Conservation (phyloP, 345 rosid species). For the Cochlearia excelsa region DNA sequence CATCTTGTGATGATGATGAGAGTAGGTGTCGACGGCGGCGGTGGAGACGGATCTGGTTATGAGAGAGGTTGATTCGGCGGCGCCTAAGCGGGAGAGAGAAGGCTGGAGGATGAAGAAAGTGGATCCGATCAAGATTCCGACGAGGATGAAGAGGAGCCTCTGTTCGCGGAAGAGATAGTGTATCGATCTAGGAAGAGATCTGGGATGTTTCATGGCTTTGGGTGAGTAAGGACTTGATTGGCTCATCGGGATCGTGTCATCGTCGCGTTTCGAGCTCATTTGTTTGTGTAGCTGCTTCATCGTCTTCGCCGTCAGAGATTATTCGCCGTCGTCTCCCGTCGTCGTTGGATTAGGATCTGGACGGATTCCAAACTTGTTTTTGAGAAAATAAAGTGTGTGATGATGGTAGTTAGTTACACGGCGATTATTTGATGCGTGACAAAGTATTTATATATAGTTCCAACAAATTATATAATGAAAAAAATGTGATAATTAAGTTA, state of each 20-base stretch:
- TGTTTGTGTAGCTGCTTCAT: constrained; percentile 95
- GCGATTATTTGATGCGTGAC: too few species aligned
- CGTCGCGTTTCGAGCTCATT: constrained; percentile 61
- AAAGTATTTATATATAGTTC: too few species aligned
- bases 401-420: too few species aligned
- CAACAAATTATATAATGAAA: too few species aligned
- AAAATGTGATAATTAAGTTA: too few species aligned
- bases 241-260: constrained; percentile 49
- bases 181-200: constrained; percentile 84
- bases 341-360: constrained; percentile 25
- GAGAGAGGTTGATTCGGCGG: constrained; percentile 45
- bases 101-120: constrained; percentile 93
- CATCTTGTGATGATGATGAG: not conserved
- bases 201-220: constrained; percentile 57
- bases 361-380: constrained; percentile 7
- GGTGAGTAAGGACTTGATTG: constrained; percentile 60
- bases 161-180: constrained; percentile 81
- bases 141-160: constrained; percentile 84
- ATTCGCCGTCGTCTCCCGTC: not conserved
- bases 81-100: constrained; percentile 62
- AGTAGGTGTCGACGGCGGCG: constrained; percentile 1
- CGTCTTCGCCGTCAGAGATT: constrained; percentile 11
- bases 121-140: constrained; percentile 88
- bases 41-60: constrained; percentile 36
- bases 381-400: too few species aligned